These are phyloP conservation scores for Phyllosticta paracitricarpa DNA, from an alignment of 2,329 filamentous ascomycete genomes.

Conservation along the genomic window DNA sequence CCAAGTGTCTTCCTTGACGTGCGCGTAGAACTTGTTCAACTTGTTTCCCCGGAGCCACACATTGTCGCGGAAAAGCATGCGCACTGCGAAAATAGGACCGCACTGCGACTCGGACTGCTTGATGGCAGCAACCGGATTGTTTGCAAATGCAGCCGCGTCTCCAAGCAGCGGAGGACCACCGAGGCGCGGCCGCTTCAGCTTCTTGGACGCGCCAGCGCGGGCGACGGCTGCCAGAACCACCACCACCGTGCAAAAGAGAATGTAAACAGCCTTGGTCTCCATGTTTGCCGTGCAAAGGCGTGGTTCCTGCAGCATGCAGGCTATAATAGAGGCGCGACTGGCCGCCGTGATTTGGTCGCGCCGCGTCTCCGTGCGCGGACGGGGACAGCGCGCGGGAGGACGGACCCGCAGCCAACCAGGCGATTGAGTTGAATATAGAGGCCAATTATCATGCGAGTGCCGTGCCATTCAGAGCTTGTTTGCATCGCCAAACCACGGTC, in stretches of 20 bases:
- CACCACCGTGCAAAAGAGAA: not conserved
- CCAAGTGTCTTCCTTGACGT: slow-evolving; percentile 12
- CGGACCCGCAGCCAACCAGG: not conserved
- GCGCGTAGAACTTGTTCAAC: not conserved
- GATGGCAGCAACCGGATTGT: not conserved
- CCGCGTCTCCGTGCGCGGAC: not conserved
- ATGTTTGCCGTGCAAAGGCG: not conserved
- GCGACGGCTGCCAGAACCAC: not conserved
- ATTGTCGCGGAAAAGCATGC: not conserved
- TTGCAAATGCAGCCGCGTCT: not conserved
- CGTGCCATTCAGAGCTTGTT: not conserved
- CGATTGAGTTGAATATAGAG: not conserved
- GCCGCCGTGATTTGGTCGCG: not conserved
- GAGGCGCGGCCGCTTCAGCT: not conserved
- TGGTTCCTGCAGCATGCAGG: not conserved
- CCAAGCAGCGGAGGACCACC: not conserved
- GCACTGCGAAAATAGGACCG: not conserved
- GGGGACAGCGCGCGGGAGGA: not conserved
- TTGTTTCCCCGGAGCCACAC: not conserved
- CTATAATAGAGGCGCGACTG: not conserved
- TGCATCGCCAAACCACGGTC: not conserved
- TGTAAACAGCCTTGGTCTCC: not conserved
- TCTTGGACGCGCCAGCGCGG: not conserved
- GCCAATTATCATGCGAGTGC: not conserved
- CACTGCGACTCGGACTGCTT: not conserved